These are phyloP conservation scores for Geotrichum armillariae DNA, from an alignment of 1,139 yeast species.

Conservation along the genomic window DNA sequence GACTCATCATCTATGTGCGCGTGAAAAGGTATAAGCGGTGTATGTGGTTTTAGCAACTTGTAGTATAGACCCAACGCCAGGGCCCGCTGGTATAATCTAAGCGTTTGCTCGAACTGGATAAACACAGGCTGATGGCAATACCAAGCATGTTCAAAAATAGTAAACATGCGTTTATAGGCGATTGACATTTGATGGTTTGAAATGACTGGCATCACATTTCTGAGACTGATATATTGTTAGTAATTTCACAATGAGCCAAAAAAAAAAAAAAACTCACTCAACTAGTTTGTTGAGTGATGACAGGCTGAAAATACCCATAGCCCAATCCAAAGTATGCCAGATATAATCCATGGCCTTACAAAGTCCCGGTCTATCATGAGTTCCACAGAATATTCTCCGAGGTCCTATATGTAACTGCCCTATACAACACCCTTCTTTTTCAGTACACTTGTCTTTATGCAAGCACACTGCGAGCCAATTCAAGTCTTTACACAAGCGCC, in stretches of 20 bases:
- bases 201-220: not conserved
- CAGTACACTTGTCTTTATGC: slow-evolving; percentile 12
- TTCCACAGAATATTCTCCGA: slow-evolving; percentile 1
- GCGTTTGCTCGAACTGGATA: slow-evolving; percentile 12
- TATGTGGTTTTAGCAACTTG: slow-evolving; percentile 8
- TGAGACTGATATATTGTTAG: slow-evolving; percentile 5
- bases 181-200: slow-evolving; percentile 11
- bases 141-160: slow-evolving; percentile 24
- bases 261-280: not conserved
- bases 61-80: slow-evolving; percentile 16
- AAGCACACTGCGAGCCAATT: slow-evolving; percentile 14
- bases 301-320: slow-evolving; percentile 8
- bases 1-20: slow-evolving; percentile 5
- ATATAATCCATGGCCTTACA: slow-evolving; percentile 18
- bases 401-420: not conserved
- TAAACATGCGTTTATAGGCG: slow-evolving; percentile 18
- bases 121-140: slow-evolving; percentile 18
- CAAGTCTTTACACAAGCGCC: slow-evolving; percentile 17
- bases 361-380: slow-evolving; percentile 10
- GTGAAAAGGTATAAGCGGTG: slow-evolving; percentile 12
- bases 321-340: slow-evolving; percentile 19
- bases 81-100: slow-evolving; percentile 14
- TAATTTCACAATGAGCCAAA: not conserved
- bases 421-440: not conserved
- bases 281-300: not conserved